Evolutionary conservation across 805 yeast genomes (phyloP), one percentile per base, ranked within the genome.

Genomic region (Myxozyma melibiosi): DNA sequence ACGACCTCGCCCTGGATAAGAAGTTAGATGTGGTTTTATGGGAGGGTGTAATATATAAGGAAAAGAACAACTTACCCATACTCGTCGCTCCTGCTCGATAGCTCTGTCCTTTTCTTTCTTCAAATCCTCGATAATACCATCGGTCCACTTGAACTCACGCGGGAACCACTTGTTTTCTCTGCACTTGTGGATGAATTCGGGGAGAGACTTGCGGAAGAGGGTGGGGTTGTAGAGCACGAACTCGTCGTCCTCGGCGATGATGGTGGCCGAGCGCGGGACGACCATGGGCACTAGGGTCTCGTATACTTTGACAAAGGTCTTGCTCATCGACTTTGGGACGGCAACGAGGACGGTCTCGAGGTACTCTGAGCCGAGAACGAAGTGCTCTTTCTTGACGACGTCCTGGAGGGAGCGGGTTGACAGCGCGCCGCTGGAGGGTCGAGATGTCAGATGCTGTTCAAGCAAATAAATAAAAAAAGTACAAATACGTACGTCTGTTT

Each of bases 161-260:
- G 97, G 97, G 62, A 87, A 83, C 85, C 89, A 94, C 74, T 88
- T 89, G 65, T 78, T 79, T 67, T 94, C 99, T 71, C 98, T 83
- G 40, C 88, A 80, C 49, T 83, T 83, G 55, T 78, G 76, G 47
- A 81, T 76, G 67, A 89, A 92, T 57, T 86, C 88, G 27, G 82
- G 79, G 37, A 82, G 83, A 66, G 76, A 85, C 73, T 90, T 94
- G 67, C 86, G 88, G 80, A 94, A 94, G 60, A 94, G 71, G 2
- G 96, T 88, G 16, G 90, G 90, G 47, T 85, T 80, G 76, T 81
- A 91, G 58, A 94, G 78, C 28, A 76, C 69, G 70, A 76, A 92
- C 62, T 91, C 97, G 28, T 79, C 73, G 73, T 94, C 99, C 51
- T 79, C 74, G 7, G 87, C 76, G 57, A 94, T 79, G 50, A 80